Base-by-base conservation (phyloP, 192 early-diverging fungal genomes). In the Backusella sp. region DNA sequence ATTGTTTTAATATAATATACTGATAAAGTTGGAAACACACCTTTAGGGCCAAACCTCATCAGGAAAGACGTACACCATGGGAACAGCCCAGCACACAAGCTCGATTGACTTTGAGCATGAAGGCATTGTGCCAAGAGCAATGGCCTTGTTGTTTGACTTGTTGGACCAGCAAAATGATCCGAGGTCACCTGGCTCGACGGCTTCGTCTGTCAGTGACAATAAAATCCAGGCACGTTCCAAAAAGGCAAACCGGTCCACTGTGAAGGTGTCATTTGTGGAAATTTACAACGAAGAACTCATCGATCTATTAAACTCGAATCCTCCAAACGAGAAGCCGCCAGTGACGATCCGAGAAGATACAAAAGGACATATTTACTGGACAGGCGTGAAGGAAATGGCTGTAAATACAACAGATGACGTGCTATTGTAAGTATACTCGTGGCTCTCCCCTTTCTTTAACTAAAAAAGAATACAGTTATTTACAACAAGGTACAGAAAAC, bases 31-130 rank as follows among this genome's bases (percentile, higher is more conserved):
- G 12, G 19, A 53, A 53, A 32, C 2, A 32, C 2, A 2, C 2
- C 32, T 11, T 30, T 77, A 83, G 82, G 82, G 95, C 12, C 94
- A 98, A 86, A 97, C 96, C 12, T 96, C 95, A 14, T 92, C 92
- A 4, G 97, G 97, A 68, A 99, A 99, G 83, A 98, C 97, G 14
- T 93, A 91, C 78, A 99, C 95, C 8, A 99, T 99, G 97, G 95
- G 96, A 46, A 96, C 96, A 14, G 90, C 86, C 19, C 78, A 80
- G 42, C 78, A 77, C 42, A 76, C 44, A 15, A 52, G 80, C 15
- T 72, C 49, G 14, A 42, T 68, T 49, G 42, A 75, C 23, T 28
- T 75, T 23, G 83, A 83, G 70, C 53, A 82, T 66, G 71, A 82
- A 34, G 88, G 93, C 44, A 91, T 95, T 59, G 90, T 95, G 70